A percentile compares a stretch with the other conserved stretches of the same genome.
Evolutionary conservation across 495 filamentous ascomycete genomes (phyloP).

Genomic region (Neurospora tetraspora): DNA sequence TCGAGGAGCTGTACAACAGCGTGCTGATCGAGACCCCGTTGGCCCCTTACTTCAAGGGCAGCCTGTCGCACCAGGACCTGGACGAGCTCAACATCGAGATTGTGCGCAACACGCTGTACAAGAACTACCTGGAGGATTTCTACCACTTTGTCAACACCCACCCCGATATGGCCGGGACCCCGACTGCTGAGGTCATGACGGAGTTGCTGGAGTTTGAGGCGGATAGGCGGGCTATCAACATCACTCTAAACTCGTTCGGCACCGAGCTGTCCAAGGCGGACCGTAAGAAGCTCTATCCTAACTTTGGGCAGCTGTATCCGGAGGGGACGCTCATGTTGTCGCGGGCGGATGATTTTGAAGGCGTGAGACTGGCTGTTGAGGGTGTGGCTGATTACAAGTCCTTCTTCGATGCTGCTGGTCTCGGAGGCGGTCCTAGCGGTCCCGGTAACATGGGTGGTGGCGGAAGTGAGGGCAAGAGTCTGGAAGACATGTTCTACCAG

Average conservation of each 20-base stretch:
- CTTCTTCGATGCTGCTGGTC: constrained; percentile 87
- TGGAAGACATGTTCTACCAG: constrained; percentile 97
- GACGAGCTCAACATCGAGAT: constrained; percentile 99
- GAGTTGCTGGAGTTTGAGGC: constrained; percentile 96
- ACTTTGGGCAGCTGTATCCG: constrained; percentile 80
- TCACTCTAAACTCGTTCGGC: constrained; percentile 97
- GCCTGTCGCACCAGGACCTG: constrained; percentile 86
- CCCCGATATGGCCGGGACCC: constrained; percentile 74
- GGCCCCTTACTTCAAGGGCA: constrained; percentile 93
- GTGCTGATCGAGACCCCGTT: constrained; percentile 94
- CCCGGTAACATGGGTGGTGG: constrained; percentile 74
- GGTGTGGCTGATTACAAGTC: constrained; percentile 83
- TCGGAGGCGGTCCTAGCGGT: constrained; percentile 62
- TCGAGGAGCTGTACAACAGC: constrained; percentile 97
- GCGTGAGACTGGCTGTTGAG: constrained; percentile 84
- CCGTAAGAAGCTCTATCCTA: constrained; percentile 91
- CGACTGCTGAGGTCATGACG: constrained; percentile 86
- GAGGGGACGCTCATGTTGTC: constrained; percentile 93
- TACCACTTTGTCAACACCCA: constrained; percentile 81
- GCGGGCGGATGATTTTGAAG: constrained; percentile 90
- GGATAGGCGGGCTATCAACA: constrained; percentile 94
- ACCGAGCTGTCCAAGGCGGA: constrained; percentile 92
- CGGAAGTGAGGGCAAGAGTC: constrained; percentile 70
- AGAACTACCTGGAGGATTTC: constrained; percentile 98
- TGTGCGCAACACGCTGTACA: constrained; percentile 95